Base-by-base conservation (phyloP, 768 basidiomycete genomes). In the Boletus subcaerulescens region DNA sequence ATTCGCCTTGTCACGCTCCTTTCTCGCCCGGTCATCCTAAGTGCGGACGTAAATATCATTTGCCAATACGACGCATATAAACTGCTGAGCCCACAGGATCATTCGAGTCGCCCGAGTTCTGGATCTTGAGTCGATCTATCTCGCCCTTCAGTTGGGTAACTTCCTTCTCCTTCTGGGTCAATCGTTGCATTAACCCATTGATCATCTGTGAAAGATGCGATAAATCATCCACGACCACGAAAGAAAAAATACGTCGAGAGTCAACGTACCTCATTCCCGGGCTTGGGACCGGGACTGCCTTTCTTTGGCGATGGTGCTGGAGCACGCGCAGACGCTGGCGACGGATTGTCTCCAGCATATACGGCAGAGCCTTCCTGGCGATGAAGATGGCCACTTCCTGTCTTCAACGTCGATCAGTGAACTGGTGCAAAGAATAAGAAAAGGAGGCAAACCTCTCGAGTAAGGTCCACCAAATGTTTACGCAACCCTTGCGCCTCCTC, bases 91-190 rank as follows among this genome's bases (percentile, higher is more conserved):
- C 48, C 60, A 91, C 89, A 39, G 78, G 77, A 58, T 90, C 87
- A 24, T 79, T 74, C 2, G 69, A 68, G 45, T 87, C 86, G 24
- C 61, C 68, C 5, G 82, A 83, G 66, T 80, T 82, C 65, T 83
- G 80, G 5, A 76, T 73, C 60, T 80, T 84, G 59, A 85, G 71
- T 17, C 78, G 76, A 52, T 86, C 87, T 18, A 94, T 71, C 63
- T 93, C 88, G 4, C 78, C 78, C 65, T 86, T 85, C 2, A 95
- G 77, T 52, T 86, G 83, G 3, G 83, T 65, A 2, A 92, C 89
- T 68, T 93, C 84, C 63, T 89, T 91, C 73, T 97, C 93, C 67
- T 93, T 93, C 66, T 85, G 81, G 4, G 89, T 81, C 15, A 95
- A 76, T 10, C 90, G 83, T 63, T 92, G 90, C 10, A 93, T 82